Conservation (phyloP, 495 filamentous ascomycete species). For the Bryoglossum gracile region DNA sequence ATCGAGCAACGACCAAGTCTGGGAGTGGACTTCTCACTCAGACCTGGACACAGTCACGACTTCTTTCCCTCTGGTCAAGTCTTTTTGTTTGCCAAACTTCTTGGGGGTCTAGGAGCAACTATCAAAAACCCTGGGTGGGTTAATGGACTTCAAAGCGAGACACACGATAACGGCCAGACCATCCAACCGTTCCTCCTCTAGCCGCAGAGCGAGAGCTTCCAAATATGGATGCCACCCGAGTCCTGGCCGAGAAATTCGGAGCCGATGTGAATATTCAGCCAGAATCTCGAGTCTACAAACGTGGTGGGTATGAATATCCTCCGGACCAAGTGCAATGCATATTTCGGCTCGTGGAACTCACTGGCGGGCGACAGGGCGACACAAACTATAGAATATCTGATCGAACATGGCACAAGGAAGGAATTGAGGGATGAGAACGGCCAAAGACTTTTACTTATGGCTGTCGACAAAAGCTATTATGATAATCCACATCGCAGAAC, state of each 20-base stretch:
- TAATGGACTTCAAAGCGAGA: neutral
- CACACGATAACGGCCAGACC: slow-evolving; percentile 4
- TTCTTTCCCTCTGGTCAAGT: neutral
- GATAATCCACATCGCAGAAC: slow-evolving; percentile 18
- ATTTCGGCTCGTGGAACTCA: slow-evolving; percentile 29
- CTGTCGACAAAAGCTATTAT: slow-evolving; percentile 19
- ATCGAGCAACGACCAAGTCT: neutral
- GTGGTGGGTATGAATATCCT: slow-evolving; percentile 5
- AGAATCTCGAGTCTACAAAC: neutral
- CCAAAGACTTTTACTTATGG: slow-evolving; percentile 33
- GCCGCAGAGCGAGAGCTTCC: slow-evolving; percentile 26
- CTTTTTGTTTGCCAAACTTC: neutral
- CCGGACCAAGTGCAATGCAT: slow-evolving; percentile 30
- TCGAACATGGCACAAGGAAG: slow-evolving; percentile 32
- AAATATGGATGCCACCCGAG: slow-evolving; percentile 34
- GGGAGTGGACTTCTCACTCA: slow-evolving; percentile 1
- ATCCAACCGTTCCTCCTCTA: slow-evolving; percentile 26
- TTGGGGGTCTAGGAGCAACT: neutral
- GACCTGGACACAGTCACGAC: neutral
- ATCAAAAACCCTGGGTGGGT: neutral
- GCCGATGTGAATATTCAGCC: slow-evolving; percentile 27
- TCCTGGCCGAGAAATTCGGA: slow-evolving; percentile 33
- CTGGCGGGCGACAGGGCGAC: slow-evolving; percentile 40
- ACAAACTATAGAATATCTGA: slow-evolving; percentile 35
- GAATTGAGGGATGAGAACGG: slow-evolving; percentile 30